phyloP scores from a whole-genome alignment of 2,329 filamentous ascomycete genomes.

The Claviceps citrina region DNA sequence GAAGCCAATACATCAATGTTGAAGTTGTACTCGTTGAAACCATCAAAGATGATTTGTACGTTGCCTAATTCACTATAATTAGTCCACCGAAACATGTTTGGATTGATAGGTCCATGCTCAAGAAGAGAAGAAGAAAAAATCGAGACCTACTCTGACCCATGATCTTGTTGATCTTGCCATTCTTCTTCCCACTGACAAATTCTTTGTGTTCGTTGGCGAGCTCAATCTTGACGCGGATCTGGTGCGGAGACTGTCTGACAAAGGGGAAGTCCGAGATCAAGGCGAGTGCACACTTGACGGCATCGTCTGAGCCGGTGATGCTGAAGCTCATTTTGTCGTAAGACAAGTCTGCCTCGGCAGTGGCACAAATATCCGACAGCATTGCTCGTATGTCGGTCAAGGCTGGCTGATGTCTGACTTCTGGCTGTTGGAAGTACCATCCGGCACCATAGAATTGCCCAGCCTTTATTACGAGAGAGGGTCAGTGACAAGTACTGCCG shows the following conservation, averaged over 20 bases:
- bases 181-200: conserved; percentile 98
- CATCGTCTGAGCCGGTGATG: conserved; percentile 88
- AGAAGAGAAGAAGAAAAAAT: too few species aligned
- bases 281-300: conserved; percentile 86
- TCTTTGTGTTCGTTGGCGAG: conserved; percentile 99
- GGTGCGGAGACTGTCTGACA: conserved; percentile 72
- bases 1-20: conserved; percentile 94
- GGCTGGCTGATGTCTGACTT: conserved; percentile 44
- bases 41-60: conserved; percentile 97
- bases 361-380: conserved; percentile 89
- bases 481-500: neutral
- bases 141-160: conserved; percentile 71
- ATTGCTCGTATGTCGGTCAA: conserved; percentile 71
- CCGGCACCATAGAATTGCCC: conserved; percentile 96
- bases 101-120: neutral
- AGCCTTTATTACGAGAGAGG: conserved; percentile 35
- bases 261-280: conserved; percentile 88
- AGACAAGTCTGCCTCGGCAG: conserved; percentile 84
- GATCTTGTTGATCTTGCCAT: conserved; percentile 99
- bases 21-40: conserved; percentile 99
- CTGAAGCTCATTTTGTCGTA: conserved; percentile 92
- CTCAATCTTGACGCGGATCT: conserved; percentile 95
- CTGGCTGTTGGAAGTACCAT: conserved; percentile 80
- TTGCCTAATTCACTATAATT: conserved; percentile 40
- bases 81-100: neutral